Base-by-base conservation (phyloP, 495 filamentous ascomycete species). In the Penicillium cosmopolitanum region DNA sequence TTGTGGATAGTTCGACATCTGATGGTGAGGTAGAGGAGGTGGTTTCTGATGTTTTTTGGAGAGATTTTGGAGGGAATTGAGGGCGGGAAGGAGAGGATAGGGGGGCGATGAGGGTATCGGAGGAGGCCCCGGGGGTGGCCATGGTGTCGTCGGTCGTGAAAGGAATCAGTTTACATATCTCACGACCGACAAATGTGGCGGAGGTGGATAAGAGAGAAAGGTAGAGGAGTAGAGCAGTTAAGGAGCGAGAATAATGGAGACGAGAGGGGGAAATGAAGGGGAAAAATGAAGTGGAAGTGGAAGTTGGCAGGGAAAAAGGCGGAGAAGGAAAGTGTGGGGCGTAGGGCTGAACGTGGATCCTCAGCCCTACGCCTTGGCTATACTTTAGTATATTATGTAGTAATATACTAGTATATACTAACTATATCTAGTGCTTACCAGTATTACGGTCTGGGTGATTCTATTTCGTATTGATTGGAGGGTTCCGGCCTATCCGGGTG, bases 291-390 rank as follows among this genome's bases (percentile, higher is more conserved):
- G 43, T 5, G 16, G 43, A 46, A n/a, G 16, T 11, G 16, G 16
- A 21, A 21, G 16, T 31, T 31, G 25, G 18, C 48, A 43, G 21
- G 34, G 58, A 28, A 33, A 31, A 31, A 31, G 28, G 28, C 28
- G 11, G 56, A 62, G 18, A 50, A 51, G 34, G 43, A 18, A 47
- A 52, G 58, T 25, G 33, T 48, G 46, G 46, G 46, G 46, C 46
- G 56, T 70, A 70, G 66, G 68, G 68, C 68, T 70, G 67, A 65
- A n/a, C n/a, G n/a, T n/a, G 19, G n/a, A 25, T 19, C 47, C 16
- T 48, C 43, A 46, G 43, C 43, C 43, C 43, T 46, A 46, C 43
- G 43, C 2, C 43, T 9, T 18, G 9, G 12, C 16, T 18, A 10
- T 46, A 21, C 16, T n/a, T 21, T 16, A 18, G 9, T 18, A 21